phyloP scores from a whole-genome alignment of 2,329 filamentous ascomycete species.

The Cytospora paraplurivora region DNA sequence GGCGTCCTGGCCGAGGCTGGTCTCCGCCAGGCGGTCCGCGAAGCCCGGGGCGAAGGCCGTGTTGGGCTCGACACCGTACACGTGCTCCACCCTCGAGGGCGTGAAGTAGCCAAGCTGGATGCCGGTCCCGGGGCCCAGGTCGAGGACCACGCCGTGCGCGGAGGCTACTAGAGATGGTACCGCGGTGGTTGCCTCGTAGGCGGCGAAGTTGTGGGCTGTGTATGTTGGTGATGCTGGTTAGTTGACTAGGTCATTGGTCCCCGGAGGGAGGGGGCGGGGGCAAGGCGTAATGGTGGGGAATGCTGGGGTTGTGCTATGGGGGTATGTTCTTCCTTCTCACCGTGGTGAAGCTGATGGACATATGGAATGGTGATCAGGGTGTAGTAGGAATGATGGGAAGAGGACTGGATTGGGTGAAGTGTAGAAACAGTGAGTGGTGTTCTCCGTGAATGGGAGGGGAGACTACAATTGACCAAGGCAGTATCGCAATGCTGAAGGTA shows the following conservation, averaged over 20 bases:
- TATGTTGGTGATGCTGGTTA: not conserved
- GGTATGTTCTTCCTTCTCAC: too few species aligned
- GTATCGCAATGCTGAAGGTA: not conserved
- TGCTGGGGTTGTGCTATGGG: not conserved
- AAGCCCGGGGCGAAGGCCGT: constrained; percentile 38
- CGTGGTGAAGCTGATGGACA: not conserved
- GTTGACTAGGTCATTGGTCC: not conserved
- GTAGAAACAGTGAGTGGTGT: too few species aligned
- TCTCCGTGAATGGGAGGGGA: not conserved
- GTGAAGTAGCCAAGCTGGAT: constrained; percentile 47
- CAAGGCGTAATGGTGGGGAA: not conserved
- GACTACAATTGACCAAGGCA: not conserved
- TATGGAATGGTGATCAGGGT: too few species aligned
- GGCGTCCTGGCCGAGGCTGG: constrained; percentile 35
- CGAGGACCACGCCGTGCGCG: constrained; percentile 42
- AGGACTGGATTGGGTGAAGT: too few species aligned
- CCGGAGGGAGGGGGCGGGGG: not conserved
- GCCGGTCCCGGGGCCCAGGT: constrained; percentile 47
- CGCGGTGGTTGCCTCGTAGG: constrained; percentile 24
- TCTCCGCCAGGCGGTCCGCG: constrained; percentile 34
- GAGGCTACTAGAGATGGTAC: constrained; percentile 25
- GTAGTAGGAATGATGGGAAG: too few species aligned
- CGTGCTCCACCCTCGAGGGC: constrained; percentile 34
- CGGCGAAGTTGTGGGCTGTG: constrained; percentile 16
- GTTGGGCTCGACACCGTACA: constrained; percentile 49